Base-by-base conservation (phyloP, 2,329 filamentous ascomycete genomes). In the Sclerotinia sclerotiorum region DNA sequence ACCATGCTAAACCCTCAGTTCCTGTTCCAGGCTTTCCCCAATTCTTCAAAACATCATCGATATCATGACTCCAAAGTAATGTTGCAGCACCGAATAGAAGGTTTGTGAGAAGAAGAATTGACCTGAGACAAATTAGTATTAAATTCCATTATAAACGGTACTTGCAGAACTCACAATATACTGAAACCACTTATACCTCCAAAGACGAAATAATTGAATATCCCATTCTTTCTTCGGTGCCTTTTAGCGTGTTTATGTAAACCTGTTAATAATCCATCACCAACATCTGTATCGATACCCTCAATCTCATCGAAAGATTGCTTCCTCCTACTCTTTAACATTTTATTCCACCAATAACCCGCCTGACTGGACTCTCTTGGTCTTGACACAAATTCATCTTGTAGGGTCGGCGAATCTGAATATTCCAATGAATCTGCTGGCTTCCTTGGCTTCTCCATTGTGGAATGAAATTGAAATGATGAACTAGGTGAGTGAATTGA, bases 1-100 rank as follows among this genome's bases (percentile, higher is more conserved):
- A 83, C 78, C 80, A 82, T 0, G 79, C 73, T 21, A 83, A 72
- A 2, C 77, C 79, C 65, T 82, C 78, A n/a, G 76, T 76, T 2
- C 56, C 79, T 75, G 77, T 79, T 29, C 80, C 79, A 0, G 77
- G 70, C 35, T 70, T 69, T 19, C 80, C 80, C 80, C 80, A 82
- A 70, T 75, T 71, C 19, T 76, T 74, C 15, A 72, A 70, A 13
- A 79, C 76, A 15, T 73, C 73, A 56, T 77, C 75, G 48, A 79
- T 73, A 2, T 74, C 69, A 32, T 74, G 72, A 29, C 72, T 67
- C 62, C 74, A 74, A 71, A 77, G 76, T 55, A 79, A 66, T 27
- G 74, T 78, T 57, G 72, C 74, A 19, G 76, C 71, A 11, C 76
- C 52, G 13, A 81, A 73, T 29, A 75, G 49, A 35, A 80, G 73